phyloP scores from a whole-genome alignment of 768 basidiomycete genomes.

The Artomyces pyxidatus region DNA sequence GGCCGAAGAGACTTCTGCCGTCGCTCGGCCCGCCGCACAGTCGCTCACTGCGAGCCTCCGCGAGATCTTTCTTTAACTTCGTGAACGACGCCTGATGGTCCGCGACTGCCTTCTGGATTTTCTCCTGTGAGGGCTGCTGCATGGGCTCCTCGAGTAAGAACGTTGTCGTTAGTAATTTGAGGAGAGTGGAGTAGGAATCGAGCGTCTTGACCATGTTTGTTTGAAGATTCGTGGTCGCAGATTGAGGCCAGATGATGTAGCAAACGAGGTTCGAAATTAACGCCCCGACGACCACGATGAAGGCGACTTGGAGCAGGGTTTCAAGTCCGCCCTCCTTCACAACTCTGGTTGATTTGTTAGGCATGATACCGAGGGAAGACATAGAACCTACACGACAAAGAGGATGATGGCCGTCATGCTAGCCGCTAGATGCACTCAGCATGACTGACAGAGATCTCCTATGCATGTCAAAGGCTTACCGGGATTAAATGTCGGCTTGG shows the following conservation, averaged over 20 bases:
- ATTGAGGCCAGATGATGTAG: constrained; percentile 75
- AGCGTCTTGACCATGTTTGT: constrained; percentile 78
- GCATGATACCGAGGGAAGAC: no score
- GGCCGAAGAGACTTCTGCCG: not conserved
- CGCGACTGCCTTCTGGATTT: constrained; percentile 72
- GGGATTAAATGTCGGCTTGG: constrained; percentile 84
- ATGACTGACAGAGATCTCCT: not conserved
- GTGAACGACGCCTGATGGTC: constrained; percentile 88
- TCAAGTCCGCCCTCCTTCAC: constrained; percentile 84
- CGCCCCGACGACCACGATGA: constrained; percentile 73
- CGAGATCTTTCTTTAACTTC: constrained; percentile 75
- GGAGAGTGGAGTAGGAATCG: constrained; percentile 81
- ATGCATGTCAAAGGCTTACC: constrained; percentile 45
- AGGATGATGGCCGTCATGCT: constrained; percentile 81
- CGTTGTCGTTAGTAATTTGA: constrained; percentile 71
- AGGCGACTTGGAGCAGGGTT: constrained; percentile 64
- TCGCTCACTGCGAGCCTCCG: constrained; percentile 86
- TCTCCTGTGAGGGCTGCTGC: constrained; percentile 47
- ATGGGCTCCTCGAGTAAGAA: constrained; percentile 76
- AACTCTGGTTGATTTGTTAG: constrained; percentile 41
- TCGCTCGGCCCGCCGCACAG: constrained; percentile 26
- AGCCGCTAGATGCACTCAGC: constrained; percentile 41
- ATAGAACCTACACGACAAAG: constrained; percentile 60
- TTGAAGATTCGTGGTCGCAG: constrained; percentile 78
- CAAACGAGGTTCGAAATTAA: constrained; percentile 79